Evolutionary conservation across 2,329 filamentous ascomycete genomes (phyloP), one percentile per base, ranked within the genome.

Genomic region (Ophiobolus disseminans): DNA sequence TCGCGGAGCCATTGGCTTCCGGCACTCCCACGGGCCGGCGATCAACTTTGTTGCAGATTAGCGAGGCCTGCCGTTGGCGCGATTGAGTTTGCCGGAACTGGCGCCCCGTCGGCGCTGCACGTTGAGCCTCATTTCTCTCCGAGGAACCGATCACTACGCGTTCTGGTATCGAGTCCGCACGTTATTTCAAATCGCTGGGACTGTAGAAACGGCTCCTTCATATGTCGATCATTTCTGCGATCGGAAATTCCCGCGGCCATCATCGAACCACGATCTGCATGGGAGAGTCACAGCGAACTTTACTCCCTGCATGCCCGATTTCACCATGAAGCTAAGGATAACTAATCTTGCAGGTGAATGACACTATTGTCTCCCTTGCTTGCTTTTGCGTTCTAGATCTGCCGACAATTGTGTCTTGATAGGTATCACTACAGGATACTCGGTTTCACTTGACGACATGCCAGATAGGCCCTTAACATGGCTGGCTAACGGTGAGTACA

Each of bases 101-200:
- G 23, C 8, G 13, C 17, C 5, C 20, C 6, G 5, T 19, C n/a
- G n/a, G n/a, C n/a, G 14, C n/a, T 26, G 17, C 31, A 45, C 40
- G 40, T 43, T 51, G 36, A 40, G 48, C 52, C 52, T 55, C 48
- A 46, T 26, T 45, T 13, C 31, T 38, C n/a, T n/a, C n/a, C 16
- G n/a, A 9, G 20, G 35, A 20, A 34, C 30, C 36, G 40, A 46
- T 41, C 39, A 13, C 14, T 14, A 22, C 43, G 43, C 23, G 4
- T 28, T 38, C 17, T 16, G 41, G 32, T 9, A 5, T 8, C 3
- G 16, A 7, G 7, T 22, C 40, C 30, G 19, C 25, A 16, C 34
- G 22, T 14, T 30, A 31, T 37, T 37, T 26, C 20, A 20, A 37
- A 44, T 37, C 32, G 25, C 10, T 38, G 20, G 14, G 22, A 11